Base-by-base conservation (phyloP, 768 basidiomycete species). In the Tylopilus cervinicoccineus region DNA sequence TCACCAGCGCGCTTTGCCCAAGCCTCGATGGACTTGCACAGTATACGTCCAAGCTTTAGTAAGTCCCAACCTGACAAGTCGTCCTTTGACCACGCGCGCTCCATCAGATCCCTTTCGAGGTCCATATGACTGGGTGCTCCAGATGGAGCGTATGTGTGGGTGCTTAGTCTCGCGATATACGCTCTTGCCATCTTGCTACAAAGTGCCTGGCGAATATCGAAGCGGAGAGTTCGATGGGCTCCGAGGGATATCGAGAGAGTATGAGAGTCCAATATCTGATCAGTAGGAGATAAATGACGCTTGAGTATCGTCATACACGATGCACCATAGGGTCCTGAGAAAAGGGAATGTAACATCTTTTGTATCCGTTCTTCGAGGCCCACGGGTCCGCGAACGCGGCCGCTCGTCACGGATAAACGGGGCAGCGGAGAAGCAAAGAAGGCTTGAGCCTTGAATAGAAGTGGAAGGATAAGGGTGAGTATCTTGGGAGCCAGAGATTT, bases 71-170 rank as follows among this genome's bases (percentile, higher is more conserved):
- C 80, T 27, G 76, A 77, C 24, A 72, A 65, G 20, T 86, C 84
- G 36, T 86, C 79, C 57, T 80, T 83, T 1, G 83, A 75, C 85
- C 84, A 88, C 0, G 84, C 86, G 2, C 77, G 75, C 56, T 87
- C 84, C 76, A 88, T 77, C 50, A 87, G 62, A 16, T 82, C 82
- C 36, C 70, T 70, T 48, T 81, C 82, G 9, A 88, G 63, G 45
- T 80, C 79, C 59, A 86, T 71, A 36, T 79, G 73, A 0, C 74
- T 74, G 0, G 82, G 80, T 2, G 76, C 78, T 12, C 84, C 85
- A 2, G 84, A 78, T 33, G 74, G 74, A 0, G 81, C 74, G 48
- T 84, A 84, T 10, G 71, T 71, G 12, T 73, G 58, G 2, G 79
- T 73, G 13, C 68, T 72, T 55, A 81, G 72, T 36, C 79, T 74